Percentiles rank a stretch among this genome's conserved stretches.
These are phyloP conservation scores for Pyrenula aspistea DNA, from an alignment of 495 filamentous ascomycete species.

Conservation along the genomic window DNA sequence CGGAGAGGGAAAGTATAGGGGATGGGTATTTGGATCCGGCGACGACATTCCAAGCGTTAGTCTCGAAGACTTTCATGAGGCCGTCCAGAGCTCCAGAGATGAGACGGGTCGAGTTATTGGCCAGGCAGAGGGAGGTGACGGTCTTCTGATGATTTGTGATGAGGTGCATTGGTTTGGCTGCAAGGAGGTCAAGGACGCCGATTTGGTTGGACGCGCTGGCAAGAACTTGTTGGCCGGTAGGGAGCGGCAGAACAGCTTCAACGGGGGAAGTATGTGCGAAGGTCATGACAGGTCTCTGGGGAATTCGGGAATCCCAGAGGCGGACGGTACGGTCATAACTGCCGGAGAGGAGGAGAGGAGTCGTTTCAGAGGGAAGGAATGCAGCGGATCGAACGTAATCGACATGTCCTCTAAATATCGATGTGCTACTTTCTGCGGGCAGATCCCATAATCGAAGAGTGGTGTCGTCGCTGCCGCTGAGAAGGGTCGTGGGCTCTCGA, in stretches of 20 bases:
- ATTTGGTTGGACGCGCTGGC: constrained; percentile 81
- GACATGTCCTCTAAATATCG: constrained; percentile 72
- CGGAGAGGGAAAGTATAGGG: constrained; percentile 71
- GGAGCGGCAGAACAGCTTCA: constrained; percentile 75
- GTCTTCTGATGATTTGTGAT: constrained; percentile 97
- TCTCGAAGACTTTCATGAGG: constrained; percentile 93
- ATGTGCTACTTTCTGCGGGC: constrained; percentile 59
- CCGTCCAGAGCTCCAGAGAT: constrained; percentile 85
- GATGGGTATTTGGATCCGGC: constrained; percentile 83
- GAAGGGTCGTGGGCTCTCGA: constrained; percentile 67
- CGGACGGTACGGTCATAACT: constrained; percentile 91
- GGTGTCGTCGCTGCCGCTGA: constrained; percentile 79
- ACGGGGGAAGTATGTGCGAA: constrained; percentile 87
- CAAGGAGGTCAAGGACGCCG: constrained; percentile 86
- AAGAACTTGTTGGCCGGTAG: constrained; percentile 72
- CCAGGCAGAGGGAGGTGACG: constrained; percentile 71
- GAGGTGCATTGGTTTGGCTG: constrained; percentile 71
- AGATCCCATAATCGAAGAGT: constrained; percentile 93
- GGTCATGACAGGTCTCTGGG: constrained; percentile 60
- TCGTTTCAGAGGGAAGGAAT: constrained; percentile 68
- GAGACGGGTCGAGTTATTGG: constrained; percentile 65
- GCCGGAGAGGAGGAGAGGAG: constrained; percentile 68
- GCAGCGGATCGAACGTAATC: constrained; percentile 83
- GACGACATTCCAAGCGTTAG: constrained; percentile 82
- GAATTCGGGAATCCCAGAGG: constrained; percentile 79